Conservation (phyloP, 495 filamentous ascomycete species). For the Lentithecium fluviatile region DNA sequence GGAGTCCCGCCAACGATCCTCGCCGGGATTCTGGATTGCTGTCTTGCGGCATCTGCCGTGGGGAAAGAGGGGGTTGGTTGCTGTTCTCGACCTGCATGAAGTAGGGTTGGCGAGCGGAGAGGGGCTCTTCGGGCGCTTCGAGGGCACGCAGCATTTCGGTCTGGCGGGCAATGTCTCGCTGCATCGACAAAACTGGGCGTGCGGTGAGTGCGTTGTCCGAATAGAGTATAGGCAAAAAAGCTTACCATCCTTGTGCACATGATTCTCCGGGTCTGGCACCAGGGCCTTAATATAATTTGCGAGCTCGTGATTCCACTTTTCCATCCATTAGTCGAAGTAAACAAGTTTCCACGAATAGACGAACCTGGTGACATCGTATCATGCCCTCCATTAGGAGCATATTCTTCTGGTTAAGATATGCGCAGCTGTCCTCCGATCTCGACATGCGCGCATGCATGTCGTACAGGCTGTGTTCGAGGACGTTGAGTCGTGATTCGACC, state of each 20-base stretch:
- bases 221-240: slow-evolving; percentile 27
- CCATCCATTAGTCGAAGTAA: slow-evolving; percentile 30
- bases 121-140: slow-evolving; percentile 74
- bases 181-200: slow-evolving; percentile 68
- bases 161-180: slow-evolving; percentile 81
- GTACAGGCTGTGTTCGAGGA: slow-evolving; percentile 77
- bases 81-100: slow-evolving; percentile 70
- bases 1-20: slow-evolving; percentile 47
- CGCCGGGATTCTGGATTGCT: slow-evolving; percentile 72
- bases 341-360: slow-evolving; percentile 31
- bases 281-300: slow-evolving; percentile 68
- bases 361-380: slow-evolving; percentile 70
- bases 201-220: slow-evolving; percentile 22
- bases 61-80: slow-evolving; percentile 77
- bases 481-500: slow-evolving; percentile 69
- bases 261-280: slow-evolving; percentile 64
- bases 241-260: slow-evolving; percentile 58
- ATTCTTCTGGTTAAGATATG: slow-evolving; percentile 74
- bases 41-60: slow-evolving; percentile 75
- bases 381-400: slow-evolving; percentile 80
- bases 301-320: slow-evolving; percentile 71
- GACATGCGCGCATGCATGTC: slow-evolving; percentile 73
- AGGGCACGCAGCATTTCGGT: slow-evolving; percentile 66
- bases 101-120: slow-evolving; percentile 72
- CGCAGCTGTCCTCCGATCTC: slow-evolving; percentile 80